Evolutionary conservation across 305 asterid species (phyloP), one percentile per base, ranked within the genome.

Genomic region (Solanum hybrid): DNA sequence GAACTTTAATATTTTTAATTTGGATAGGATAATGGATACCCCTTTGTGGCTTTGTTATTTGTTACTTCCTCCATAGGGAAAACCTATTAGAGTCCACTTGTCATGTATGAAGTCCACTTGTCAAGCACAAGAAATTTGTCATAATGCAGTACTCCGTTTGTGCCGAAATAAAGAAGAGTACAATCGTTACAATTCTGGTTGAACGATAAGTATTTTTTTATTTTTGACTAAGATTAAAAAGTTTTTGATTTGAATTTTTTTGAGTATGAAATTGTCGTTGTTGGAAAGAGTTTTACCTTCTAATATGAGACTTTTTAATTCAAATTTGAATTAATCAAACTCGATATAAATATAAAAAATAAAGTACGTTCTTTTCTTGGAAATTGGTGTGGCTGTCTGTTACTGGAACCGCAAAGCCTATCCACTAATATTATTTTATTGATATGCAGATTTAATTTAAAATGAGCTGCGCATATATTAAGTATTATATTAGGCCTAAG

Each of bases 281-380:
- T 6, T 56, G 5, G 0, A 56, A 1, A 17, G 0, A 0, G 0
- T 17, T 20, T 60, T 60, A 20, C 0, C 10, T 7, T 20, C 0
- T 60, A 60, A 8, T 20, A 0, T 8, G 11, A 60, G 11, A 64
- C 0, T 64, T 60, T 22, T 9, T 64, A 0, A 64, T 22, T 60
- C 4, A 20, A 60, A 20, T 20, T 60, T 0, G 10, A 0, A 7
- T 60, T 20, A 60, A 7, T 60, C 5, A 60, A 60, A 60, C 0
- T 60, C 0, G 5, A 60, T 60, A 60, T 20, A 60, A 60, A 60
- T 60, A 20, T 60, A 51, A 51, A 51, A 1, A 51, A 51, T 16
- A 1, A 24, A 22, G 27, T 60, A 60, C 27, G 11, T 20, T 22
- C 71, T 60, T 60, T 60, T 60, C 26, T 60, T 20, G 71, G 71